A percentile compares a stretch with the other conserved stretches of the same genome.
These are phyloP conservation scores for Mayamaea pseudoterrestris DNA, from an alignment of 108 stramenopile genomes.

Conservation along the genomic window DNA sequence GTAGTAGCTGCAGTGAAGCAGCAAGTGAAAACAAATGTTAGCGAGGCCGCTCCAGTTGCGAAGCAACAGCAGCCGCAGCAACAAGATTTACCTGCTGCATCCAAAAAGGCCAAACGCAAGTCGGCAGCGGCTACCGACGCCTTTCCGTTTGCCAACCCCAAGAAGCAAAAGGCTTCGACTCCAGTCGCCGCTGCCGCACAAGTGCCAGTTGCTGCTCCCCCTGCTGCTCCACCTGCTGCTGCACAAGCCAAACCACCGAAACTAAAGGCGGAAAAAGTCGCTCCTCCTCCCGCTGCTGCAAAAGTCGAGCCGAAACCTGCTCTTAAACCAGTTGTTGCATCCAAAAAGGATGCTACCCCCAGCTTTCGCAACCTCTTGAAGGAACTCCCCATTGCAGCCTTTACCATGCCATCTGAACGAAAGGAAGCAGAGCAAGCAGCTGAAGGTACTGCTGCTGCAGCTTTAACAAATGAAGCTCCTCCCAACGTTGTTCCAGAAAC, in stretches of 20 bases:
- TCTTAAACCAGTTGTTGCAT: no score
- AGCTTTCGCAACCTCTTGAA: conserved; percentile 30
- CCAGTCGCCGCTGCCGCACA: no score
- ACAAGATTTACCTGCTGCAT: neutral
- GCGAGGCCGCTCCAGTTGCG: neutral
- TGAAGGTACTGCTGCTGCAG: conserved; percentile 3
- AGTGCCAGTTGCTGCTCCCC: no score
- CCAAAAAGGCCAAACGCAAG: neutral
- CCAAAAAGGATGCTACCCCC: conserved; percentile 5
- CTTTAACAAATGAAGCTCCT: no score
- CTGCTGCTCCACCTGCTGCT: conserved; percentile 10
- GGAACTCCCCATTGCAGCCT: conserved; percentile 64
- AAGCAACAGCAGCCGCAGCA: neutral
- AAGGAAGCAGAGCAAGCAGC: no score
- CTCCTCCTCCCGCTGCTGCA: no score
- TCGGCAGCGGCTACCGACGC: neutral
- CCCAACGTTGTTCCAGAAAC: no score
- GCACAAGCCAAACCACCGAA: conserved; percentile 4
- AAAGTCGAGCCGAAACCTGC: no score
- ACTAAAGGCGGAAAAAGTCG: no score
- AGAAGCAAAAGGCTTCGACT: neutral
- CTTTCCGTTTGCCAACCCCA: neutral
- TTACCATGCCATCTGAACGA: conserved; percentile 29
- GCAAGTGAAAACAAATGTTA: conserved; percentile 2
- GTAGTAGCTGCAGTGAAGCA: neutral